These are phyloP conservation scores for Tubosaeta brunneosetosa DNA, from an alignment of 768 basidiomycete species.

Conservation along the genomic window DNA sequence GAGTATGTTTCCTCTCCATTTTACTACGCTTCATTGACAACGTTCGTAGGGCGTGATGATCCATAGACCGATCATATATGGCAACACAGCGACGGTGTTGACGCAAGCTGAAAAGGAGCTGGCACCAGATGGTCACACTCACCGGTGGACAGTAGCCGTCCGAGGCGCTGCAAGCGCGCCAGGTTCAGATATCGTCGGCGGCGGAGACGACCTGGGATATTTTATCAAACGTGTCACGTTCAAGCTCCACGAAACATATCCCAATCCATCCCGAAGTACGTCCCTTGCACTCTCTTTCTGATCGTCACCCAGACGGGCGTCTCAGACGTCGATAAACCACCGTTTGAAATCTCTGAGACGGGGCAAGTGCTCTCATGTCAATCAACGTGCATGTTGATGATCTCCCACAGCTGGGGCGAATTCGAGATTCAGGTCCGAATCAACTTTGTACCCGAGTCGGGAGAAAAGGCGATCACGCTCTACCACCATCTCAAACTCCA, in stretches of 20 bases:
- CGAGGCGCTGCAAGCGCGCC: conserved; percentile 78
- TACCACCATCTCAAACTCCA: conserved; percentile 96
- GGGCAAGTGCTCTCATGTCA: conserved; percentile 47
- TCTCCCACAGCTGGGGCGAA: conserved; percentile 80
- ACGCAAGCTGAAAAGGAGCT: conserved; percentile 64
- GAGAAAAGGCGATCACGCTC: conserved; percentile 82
- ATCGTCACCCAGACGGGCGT: not conserved
- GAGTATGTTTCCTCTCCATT: conserved; percentile 44
- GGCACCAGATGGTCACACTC: conserved; percentile 73
- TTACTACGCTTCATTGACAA: not conserved
- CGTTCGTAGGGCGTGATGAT: conserved; percentile 72
- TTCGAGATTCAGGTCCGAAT: conserved; percentile 94
- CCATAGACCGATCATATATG: conserved; percentile 89
- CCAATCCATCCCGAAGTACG: conserved; percentile 85
- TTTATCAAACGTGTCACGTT: conserved; percentile 96
- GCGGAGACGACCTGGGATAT: conserved; percentile 84
- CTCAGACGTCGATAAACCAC: conserved; percentile 84
- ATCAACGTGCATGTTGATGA: not conserved
- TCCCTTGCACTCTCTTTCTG: not conserved
- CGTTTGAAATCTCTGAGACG: conserved; percentile 94
- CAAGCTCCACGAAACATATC: conserved; percentile 95
- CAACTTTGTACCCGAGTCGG: conserved; percentile 82
- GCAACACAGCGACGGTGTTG: conserved; percentile 83
- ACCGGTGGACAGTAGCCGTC: conserved; percentile 94
- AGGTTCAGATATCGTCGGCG: conserved; percentile 76